Base-by-base conservation (phyloP, 2,329 filamentous ascomycete genomes). In the Trichoderma simmonsii region DNA sequence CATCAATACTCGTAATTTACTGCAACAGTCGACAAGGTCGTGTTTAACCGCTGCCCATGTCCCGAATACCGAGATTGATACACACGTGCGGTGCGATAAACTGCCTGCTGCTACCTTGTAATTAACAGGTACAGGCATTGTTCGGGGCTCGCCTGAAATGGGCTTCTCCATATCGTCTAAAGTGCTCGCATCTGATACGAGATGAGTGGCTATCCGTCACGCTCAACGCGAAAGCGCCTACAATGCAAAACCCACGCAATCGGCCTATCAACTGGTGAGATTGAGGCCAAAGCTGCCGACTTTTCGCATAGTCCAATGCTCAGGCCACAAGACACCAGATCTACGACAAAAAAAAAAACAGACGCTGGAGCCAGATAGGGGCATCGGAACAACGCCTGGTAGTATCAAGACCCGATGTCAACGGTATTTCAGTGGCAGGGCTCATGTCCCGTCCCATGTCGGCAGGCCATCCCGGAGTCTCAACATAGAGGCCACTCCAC, bases 51-150 rank as follows among this genome's bases (percentile, higher is more conserved):
- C 18, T 65, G 9, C 30, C 18, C 54, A 57, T 59, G 21, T 21
- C 34, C 65, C 65, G 51, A 39, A 43, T 43, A 43, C 65, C 65
- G 65, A 68, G 34, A 68, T 68, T 43, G 54, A 68, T 39, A 57
- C 28, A 59, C 65, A 68, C 54, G 54, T 68, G 51, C 65, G n/a
- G 54, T 32, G 65, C 65, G 54, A 59, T 43, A 18, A 28, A 32
- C 24, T 28, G 4, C 2, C 57, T 15, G 11, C 28, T 34, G n/a
- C 30, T 34, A 32, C 18, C 18, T 65, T 30, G 39, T 15, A 64
- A 30, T 48, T 51, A 51, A 48, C 43, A 34, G n/a, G 43, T 51
- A 30, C 43, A 34, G 39, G 43, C 14, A 48, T 57, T 56, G 48
- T 24, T 51, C 62, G 18, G 39, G n/a, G 43, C 26, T 56, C 30